Base-by-base conservation (phyloP, 768 basidiomycete genomes). In the Pleurotus citrinopileatus region DNA sequence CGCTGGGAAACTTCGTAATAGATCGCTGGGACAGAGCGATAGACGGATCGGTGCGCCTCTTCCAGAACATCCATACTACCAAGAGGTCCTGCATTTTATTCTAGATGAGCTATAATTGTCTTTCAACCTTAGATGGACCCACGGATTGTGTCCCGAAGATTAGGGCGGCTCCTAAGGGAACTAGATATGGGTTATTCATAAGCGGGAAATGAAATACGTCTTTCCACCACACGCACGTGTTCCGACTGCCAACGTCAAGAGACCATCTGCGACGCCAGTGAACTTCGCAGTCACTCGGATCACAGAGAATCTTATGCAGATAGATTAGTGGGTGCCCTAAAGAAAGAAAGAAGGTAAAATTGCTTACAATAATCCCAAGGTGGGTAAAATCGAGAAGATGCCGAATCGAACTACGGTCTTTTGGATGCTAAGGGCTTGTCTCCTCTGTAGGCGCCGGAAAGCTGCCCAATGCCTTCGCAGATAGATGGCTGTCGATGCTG, bases 91-190 rank as follows among this genome's bases (percentile, higher is more conserved):
- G 7, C 17, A 34, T 9, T 34, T 34, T 34, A 34, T 2, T 34
- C n/a, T n/a, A n/a, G n/a, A n/a, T n/a, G n/a, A n/a, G n/a, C n/a
- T n/a, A n/a, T n/a, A n/a, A n/a, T n/a, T n/a, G n/a, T n/a, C n/a
- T n/a, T n/a, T n/a, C n/a, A n/a, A n/a, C n/a, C n/a, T n/a, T n/a
- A n/a, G n/a, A n/a, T n/a, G 19, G 15, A 47, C 45, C 2, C 27
- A 47, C 45, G 15, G 9, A 17, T 26, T 47, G 45, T n/a, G 45
- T 47, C 17, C 45, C 45, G 17, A 47, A 47, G 28, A 47, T 47
- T 8, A 47, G 27, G n/a, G 45, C 45, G 10, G 45, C 45, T 25
- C 45, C 45, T 4, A 29, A 20, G 27, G 45, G 45, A 5, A 47
- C 45, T 47, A 28, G 12, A 3, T 13, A 28, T 2, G 4, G 26